Evolutionary conservation across 2,329 filamentous ascomycete species (phyloP).

Genomic region (Cladosporium sp.): DNA sequence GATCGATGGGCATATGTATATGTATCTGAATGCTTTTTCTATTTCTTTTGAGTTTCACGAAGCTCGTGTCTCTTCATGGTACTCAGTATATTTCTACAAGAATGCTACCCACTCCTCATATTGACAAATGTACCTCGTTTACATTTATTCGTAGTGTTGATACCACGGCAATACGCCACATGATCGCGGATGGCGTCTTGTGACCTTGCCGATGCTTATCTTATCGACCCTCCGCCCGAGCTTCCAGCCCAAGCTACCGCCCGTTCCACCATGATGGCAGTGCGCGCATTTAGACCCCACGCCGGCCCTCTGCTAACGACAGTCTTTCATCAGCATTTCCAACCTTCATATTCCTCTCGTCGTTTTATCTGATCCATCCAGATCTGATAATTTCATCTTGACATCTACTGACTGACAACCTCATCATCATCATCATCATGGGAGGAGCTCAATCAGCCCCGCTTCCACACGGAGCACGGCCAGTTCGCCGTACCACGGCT

Average conservation of each 20-base stretch:
- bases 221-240: neutral
- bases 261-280: neutral
- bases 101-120: too few species aligned
- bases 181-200: too few species aligned
- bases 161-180: too few species aligned
- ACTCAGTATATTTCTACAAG: too few species aligned
- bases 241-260: neutral
- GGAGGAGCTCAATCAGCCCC: conserved; percentile 14
- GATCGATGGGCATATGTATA: conserved; percentile 1
- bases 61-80: too few species aligned
- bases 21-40: conserved; percentile 10
- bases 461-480: conserved; percentile 1
- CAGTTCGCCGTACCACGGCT: neutral
- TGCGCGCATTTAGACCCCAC: neutral
- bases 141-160: too few species aligned
- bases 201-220: too few species aligned
- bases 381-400: too few species aligned
- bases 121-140: too few species aligned
- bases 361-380: conserved; percentile 11
- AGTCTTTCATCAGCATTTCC: neutral
- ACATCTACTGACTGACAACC: too few species aligned
- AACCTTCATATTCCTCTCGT: neutral
- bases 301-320: neutral
- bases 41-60: too few species aligned
- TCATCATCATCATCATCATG: conserved; percentile 13